phyloP scores from a whole-genome alignment of 2,329 filamentous ascomycete genomes.

The Paracoccidioides brasiliensis region DNA sequence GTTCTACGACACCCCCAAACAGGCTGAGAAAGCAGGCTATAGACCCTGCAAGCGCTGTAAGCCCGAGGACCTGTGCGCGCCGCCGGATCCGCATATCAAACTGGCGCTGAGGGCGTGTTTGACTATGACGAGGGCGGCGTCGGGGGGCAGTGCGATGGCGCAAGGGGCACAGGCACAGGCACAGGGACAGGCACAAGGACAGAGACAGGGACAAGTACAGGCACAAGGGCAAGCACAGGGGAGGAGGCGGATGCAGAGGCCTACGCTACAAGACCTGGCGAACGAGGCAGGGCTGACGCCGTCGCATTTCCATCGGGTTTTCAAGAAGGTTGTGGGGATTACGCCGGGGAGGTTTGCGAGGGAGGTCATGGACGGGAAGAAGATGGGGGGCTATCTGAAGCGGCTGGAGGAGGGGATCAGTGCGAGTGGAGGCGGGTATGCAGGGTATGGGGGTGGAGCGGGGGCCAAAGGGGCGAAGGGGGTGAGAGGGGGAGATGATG shows the following conservation, averaged over 20 bases:
- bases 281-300: slow-evolving; percentile 36
- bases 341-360: slow-evolving; percentile 34
- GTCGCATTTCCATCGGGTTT: slow-evolving; percentile 43
- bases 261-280: slow-evolving; percentile 35
- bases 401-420: slow-evolving; percentile 8
- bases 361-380: slow-evolving; percentile 11
- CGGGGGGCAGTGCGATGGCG: background rate
- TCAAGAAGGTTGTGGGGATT: slow-evolving; percentile 39
- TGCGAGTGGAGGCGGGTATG: slow-evolving; percentile 6
- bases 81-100: slow-evolving; percentile 20
- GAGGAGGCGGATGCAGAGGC: slow-evolving; percentile 7
- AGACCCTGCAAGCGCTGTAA: slow-evolving; percentile 45
- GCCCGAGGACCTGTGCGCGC: slow-evolving; percentile 25
- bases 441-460: background rate
- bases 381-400: slow-evolving; percentile 5
- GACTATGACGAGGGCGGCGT: slow-evolving; percentile 17
- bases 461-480: slow-evolving; percentile 1
- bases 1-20: slow-evolving; percentile 37
- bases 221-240: background rate
- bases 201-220: background rate
- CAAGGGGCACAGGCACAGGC: no score
- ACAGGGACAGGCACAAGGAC: no score
- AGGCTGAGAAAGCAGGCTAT: slow-evolving; percentile 40
- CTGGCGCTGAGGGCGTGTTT: slow-evolving; percentile 22
- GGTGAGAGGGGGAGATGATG: background rate